Conservation (phyloP, 352 stramenopile genomes). For the Hyaloperonospora brassicae region DNA sequence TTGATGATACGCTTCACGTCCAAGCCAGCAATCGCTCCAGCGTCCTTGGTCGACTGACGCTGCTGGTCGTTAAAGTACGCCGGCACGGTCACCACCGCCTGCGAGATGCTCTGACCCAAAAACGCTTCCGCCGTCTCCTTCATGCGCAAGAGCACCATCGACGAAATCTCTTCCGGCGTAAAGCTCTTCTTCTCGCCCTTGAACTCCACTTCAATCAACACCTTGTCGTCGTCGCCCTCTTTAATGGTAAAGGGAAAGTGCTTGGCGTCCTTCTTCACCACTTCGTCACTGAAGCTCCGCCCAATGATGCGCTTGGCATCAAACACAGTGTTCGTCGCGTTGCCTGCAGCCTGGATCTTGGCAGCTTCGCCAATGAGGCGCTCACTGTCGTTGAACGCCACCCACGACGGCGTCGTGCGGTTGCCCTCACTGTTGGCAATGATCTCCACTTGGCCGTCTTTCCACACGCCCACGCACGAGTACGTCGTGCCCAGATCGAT, state of each 20-base stretch:
- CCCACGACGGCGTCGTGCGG: neutral
- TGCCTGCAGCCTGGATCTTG: neutral
- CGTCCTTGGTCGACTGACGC: conserved; percentile 51
- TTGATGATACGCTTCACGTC: conserved; percentile 87
- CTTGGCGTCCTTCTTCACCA: neutral
- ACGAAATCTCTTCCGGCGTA: conserved; percentile 16
- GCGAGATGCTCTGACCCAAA: conserved; percentile 42
- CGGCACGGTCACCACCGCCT: conserved; percentile 44
- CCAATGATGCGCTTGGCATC: neutral
- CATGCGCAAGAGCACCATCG: conserved; percentile 97
- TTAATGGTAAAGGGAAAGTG: neutral
- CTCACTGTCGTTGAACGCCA: neutral
- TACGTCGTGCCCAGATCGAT: conserved; percentile 84
- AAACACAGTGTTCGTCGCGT: neutral
- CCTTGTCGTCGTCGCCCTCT: neutral
- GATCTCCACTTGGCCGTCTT: conserved; percentile 66
- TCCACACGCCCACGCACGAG: conserved; percentile 74
- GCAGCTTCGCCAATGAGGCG: neutral
- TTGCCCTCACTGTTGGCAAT: conserved; percentile 49
- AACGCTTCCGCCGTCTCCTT: conserved; percentile 70
- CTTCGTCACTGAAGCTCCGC: neutral
- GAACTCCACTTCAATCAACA: neutral
- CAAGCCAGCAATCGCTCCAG: conserved; percentile 41
- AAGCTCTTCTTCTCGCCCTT: neutral
- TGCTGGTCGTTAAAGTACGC: conserved; percentile 16